These are phyloP conservation scores for Linnemannia hyalina DNA, from an alignment of 192 early-diverging fungal species.

Conservation along the genomic window DNA sequence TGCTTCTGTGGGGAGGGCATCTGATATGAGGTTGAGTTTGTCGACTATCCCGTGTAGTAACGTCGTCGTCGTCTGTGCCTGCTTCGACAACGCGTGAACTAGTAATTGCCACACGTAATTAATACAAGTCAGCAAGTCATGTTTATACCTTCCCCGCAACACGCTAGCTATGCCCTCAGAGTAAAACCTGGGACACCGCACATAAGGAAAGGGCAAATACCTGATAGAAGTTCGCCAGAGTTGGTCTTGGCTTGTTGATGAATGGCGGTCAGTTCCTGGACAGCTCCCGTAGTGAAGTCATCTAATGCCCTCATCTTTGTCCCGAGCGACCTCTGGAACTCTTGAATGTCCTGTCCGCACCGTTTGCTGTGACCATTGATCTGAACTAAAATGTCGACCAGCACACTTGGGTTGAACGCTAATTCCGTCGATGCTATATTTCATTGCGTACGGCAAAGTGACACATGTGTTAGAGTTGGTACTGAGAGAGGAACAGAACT, in stretches of 20 bases:
- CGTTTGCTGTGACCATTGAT: slow-evolving; percentile 39
- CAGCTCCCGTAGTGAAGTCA: slow-evolving; percentile 15
- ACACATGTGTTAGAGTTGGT: background rate
- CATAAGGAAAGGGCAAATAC: background rate
- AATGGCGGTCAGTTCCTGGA: slow-evolving; percentile 20
- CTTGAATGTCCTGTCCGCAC: slow-evolving; percentile 43
- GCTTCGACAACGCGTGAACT: slow-evolving; percentile 42
- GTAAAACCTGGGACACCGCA: background rate
- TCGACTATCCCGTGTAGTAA: slow-evolving; percentile 30
- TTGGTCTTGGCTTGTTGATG: slow-evolving; percentile 37
- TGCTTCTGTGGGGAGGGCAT: slow-evolving; percentile 1
- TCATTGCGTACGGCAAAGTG: background rate
- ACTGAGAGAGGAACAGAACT: background rate
- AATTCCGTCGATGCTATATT: slow-evolving; percentile 17
- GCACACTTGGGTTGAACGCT: slow-evolving; percentile 32
- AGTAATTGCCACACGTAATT: background rate
- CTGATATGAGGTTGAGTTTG: slow-evolving; percentile 15
- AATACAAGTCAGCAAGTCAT: background rate
- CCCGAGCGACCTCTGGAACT: slow-evolving; percentile 27
- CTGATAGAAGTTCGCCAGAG: slow-evolving; percentile 40
- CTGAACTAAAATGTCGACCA: slow-evolving; percentile 40
- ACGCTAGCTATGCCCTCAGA: background rate
- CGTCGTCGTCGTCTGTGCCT: slow-evolving; percentile 22
- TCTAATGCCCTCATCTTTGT: slow-evolving; percentile 35
- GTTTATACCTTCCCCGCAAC: background rate